Base-by-base conservation (phyloP, 768 basidiomycete species). In the Suillus clintonianus region DNA sequence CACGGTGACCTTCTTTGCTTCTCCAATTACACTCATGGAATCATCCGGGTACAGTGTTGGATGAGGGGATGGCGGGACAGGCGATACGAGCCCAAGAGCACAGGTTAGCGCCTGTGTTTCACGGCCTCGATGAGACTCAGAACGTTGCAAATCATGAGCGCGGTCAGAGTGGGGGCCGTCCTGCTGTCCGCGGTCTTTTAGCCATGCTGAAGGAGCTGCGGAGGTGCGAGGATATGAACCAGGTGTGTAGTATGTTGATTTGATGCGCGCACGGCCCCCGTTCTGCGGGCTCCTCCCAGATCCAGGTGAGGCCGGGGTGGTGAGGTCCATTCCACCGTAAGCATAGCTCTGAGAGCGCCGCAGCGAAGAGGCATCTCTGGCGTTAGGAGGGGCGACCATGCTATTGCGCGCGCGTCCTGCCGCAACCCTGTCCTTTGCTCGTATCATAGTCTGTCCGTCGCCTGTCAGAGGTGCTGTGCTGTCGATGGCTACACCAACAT, bases 21-120 rank as follows among this genome's bases (percentile, higher is more conserved):
- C 77, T 17, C 82, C 84, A 5, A 83, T 80, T 45, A 88, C 79
- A 64, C 87, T 89, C 75, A 89, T 77, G 9, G 88, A 90, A 73
- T 91, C 90, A 62, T 91, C 90, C 5, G 89, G 89, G 70, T 86
- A 89, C 62, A 90, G 68, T 9, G 87, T 89, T 14, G 85, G 85
- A 66, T 85, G 86, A 11, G 88, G 88, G 7, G 84, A 86, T 17
- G 84, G 81, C 53, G 80, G 75, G 24, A 72, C 68, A 3, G 78
- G 66, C 22, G 77, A 76, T 10, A 55, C 54, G 17, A 81, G 66
- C 5, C 81, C 79, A n/a, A 79, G 72, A 0, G 78, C 82, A 57
- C 73, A 72, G 6, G 80, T 72, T 36, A 81, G 68, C 22, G 80
- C 80, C 56, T 74, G 73, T 7, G 72, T 75, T 56, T 79, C 75